Base-by-base conservation (phyloP, 352 stramenopile species). In the Phytopythium delawarense region DNA sequence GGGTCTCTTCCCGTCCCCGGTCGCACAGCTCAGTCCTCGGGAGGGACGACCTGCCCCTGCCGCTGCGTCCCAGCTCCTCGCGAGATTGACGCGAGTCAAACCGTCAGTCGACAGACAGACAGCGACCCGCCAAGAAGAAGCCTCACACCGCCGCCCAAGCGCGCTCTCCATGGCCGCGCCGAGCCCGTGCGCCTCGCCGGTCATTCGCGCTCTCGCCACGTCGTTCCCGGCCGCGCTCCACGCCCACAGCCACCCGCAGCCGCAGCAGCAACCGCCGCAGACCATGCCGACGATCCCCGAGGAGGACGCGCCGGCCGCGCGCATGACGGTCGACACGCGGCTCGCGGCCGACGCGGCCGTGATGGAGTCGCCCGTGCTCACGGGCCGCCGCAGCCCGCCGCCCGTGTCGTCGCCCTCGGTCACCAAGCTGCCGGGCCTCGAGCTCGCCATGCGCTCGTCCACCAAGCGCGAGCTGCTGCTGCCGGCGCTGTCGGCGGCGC, bases 371-470 rank as follows among this genome's bases (percentile, higher is more conserved):
- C 76, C 76, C 12, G 69, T 85, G 37, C 49, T 82, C 12, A 79
- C 71, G 7, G 71, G 74, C 16, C 74, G 73, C 23, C 50, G 54
- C 40, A 67, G 56, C 30, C 40, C 69, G 13, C 44, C 59, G 39
- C 68, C 69, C 28, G 71, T 76, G 28, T 65, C 70, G 28, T 87
- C 79, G 55, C 75, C 78, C 11, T 69, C 75, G 15, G 59, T 74
- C 37, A 67, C 74, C 28, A 87, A 82, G 68, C 76, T 92, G 7
- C 80, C 82, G 4, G 80, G 72, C 2, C 76, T 92, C 15, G 76
- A 88, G 37, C 86, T 80, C 62, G 80, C 82, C 46, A 89, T 92
- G 59, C 71, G 75, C 11, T 72, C 79, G 32, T 45, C 61, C 1
- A 51, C 66, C 4, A 69, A 57, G n/a, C 70, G 70, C 35, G 78